Conservation (phyloP, 2,329 filamentous ascomycete species). For the Colletotrichum orchidophilum region DNA sequence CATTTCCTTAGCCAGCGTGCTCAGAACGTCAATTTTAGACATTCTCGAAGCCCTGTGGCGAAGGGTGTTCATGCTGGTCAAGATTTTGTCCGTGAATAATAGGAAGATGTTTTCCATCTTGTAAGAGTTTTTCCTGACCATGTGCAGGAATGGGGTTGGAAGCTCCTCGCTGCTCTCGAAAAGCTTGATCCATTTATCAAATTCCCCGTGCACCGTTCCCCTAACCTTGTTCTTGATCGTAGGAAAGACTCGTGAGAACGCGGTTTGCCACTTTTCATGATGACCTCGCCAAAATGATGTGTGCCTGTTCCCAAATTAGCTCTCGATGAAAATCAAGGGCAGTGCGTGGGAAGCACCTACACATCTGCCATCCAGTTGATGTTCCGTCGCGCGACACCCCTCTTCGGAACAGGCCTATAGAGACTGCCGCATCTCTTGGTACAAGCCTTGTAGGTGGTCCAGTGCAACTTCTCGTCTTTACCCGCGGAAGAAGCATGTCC, state of each 20-base stretch:
- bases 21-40: neutral
- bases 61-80: neutral
- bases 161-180: neutral
- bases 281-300: constrained; percentile 7
- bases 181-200: neutral
- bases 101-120: neutral
- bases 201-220: neutral
- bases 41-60: neutral
- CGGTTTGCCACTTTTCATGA: neutral
- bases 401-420: neutral
- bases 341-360: neutral
- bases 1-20: neutral
- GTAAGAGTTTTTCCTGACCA: neutral
- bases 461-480: neutral
- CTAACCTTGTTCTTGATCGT: neutral
- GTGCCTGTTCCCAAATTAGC: too few species aligned
- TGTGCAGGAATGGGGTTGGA: neutral
- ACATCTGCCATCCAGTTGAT: constrained; percentile 15
- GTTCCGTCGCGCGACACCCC: neutral
- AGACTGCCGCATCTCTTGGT: constrained; percentile 3
- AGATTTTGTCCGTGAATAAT: neutral
- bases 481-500: neutral
- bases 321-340: too few species aligned
- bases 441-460: constrained; percentile 25
- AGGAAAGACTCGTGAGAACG: neutral